Conservation (phyloP, 2,329 filamentous ascomycete species). For the Diaporthe australafricana region DNA sequence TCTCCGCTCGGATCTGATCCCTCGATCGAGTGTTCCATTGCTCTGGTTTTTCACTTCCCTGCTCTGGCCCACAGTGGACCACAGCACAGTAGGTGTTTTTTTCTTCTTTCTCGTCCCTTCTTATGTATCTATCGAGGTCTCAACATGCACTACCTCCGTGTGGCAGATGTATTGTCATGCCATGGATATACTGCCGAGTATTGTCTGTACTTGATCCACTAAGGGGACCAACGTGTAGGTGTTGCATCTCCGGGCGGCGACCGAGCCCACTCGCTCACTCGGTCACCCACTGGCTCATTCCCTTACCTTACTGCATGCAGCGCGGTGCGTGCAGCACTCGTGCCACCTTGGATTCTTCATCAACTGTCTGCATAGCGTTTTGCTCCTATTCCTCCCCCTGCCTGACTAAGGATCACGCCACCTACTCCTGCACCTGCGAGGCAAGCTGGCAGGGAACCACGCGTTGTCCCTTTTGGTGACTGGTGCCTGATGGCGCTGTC, state of each 20-base stretch:
- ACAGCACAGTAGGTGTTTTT: not conserved
- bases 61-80: not conserved
- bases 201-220: not conserved
- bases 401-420: conserved; percentile 5
- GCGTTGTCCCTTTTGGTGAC: not conserved
- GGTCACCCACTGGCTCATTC: no score
- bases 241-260: no score
- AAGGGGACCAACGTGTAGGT: not conserved
- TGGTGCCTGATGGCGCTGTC: not conserved
- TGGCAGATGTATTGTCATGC: not conserved
- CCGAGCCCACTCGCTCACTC: no score
- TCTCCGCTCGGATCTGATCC: conserved; percentile 18
- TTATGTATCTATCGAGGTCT: not conserved
- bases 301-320: not conserved
- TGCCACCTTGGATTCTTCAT: not conserved
- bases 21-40: conserved; percentile 27
- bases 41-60: conserved; percentile 3
- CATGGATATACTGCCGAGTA: not conserved
- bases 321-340: not conserved
- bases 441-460: not conserved
- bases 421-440: not conserved
- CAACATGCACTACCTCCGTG: no score
- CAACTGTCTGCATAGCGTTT: not conserved
- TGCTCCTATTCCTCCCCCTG: not conserved
- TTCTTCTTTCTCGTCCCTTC: no score